These are phyloP conservation scores for Schrenkiella parvula DNA, from an alignment of 345 rosid species.

Conservation along the genomic window DNA sequence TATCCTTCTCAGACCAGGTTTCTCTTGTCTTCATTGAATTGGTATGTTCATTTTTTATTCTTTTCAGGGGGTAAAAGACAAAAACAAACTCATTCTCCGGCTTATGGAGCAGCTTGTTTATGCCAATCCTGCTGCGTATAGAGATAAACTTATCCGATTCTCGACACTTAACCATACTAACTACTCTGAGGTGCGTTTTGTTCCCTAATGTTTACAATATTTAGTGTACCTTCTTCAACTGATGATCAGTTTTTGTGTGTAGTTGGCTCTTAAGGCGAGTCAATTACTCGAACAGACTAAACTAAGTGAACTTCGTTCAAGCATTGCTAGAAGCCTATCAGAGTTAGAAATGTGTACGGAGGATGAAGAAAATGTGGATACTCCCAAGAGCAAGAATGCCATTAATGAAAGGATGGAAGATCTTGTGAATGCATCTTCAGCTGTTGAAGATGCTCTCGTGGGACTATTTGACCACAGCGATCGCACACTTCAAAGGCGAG, in stretches of 20 bases:
- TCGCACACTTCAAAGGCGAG: conserved; percentile 95
- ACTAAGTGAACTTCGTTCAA: conserved; percentile 92
- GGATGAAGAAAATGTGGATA: conserved; percentile 96
- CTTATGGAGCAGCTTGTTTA: conserved; percentile 97
- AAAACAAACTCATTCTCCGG: conserved; percentile 77
- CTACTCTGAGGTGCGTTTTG: conserved; percentile 76
- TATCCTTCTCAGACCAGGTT: not conserved
- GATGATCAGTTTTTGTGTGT: conserved; percentile 23
- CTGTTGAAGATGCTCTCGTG: conserved; percentile 96
- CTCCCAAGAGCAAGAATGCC: conserved; percentile 94
- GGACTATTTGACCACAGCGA: conserved; percentile 97
- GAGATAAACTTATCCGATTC: conserved; percentile 87
- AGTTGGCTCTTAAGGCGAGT: conserved; percentile 96
- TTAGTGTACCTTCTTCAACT: not conserved
- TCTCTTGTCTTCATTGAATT: not conserved
- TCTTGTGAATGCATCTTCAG: conserved; percentile 85
- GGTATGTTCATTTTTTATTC: not conserved
- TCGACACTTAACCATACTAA: conserved; percentile 81
- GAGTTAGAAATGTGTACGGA: conserved; percentile 98
- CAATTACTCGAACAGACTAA: conserved; percentile 94
- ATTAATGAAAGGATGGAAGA: conserved; percentile 94
- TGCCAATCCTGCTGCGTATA: conserved; percentile 95
- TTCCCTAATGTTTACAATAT: not conserved
- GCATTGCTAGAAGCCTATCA: conserved; percentile 90
- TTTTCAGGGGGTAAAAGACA: conserved; percentile 78